Evolutionary conservation across 805 yeast species (phyloP), one percentile per base, ranked within the genome.

Genomic region (Zygotorulaspora danielsina): DNA sequence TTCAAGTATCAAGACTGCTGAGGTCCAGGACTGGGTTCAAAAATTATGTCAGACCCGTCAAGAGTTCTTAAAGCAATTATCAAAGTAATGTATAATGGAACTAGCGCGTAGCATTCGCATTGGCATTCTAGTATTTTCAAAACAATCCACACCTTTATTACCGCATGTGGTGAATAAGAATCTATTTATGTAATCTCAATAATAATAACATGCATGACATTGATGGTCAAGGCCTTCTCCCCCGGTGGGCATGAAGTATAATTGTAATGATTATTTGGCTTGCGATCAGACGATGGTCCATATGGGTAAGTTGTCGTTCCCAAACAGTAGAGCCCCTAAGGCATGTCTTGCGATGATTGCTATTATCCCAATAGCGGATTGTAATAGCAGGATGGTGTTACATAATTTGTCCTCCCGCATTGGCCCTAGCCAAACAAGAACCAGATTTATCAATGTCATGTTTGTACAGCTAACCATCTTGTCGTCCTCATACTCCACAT

Each of bases 401-500:
- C 97, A 84, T 39, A 93, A 67, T 16, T 57, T 66, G 57, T 85
- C 96, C 62, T 93, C 99, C 42, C 89, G 72, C 70, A 84, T 59
- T 4, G 98, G 97, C 1, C 98, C 98, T 30, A 81, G 69, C 84
- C 88, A 79, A 7, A 90, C 95, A 29, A 90, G 65, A 2, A 75
- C 72, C 45, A 93, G 67, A 57, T 90, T 93, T 49, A 93, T 88
- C 34, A 93, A 64, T 2, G 99, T 93, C 75, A 90, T 71, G 57
- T 93, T 93, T 9, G 93, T 79, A 40, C 84, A 77, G 43, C 71
- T 65, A 6, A 61, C 57, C 1, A 69, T 46, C 15, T 32, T 36
- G 18, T 54, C 51, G 38, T 59, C 43, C 46, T 72, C 66, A 46
- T 64, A 56, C 47, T 68, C 68, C 7, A 88, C 60, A 33, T 61